Conservation (phyloP, 768 basidiomycete genomes). For the Chiua virens region DNA sequence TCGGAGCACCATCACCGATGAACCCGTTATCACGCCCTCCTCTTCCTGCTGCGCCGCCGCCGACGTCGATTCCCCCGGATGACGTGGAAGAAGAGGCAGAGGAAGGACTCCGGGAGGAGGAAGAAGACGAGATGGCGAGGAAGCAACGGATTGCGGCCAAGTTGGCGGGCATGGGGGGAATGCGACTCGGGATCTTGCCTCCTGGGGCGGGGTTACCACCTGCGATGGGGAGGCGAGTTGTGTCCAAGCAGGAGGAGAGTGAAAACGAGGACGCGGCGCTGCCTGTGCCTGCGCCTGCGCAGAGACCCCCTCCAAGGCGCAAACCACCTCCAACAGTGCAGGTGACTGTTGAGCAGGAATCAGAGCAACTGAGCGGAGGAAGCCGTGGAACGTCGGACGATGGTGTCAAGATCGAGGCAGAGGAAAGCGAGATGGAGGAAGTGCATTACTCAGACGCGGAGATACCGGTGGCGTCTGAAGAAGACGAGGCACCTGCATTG, state of each 20-base stretch:
- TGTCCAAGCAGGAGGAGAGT: conserved; percentile 26
- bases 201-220: conserved; percentile 18
- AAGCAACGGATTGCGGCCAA: conserved; percentile 54
- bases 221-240: conserved; percentile 13
- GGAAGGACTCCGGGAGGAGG: conserved; percentile 29
- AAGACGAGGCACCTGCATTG: conserved; percentile 48
- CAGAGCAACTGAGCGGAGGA: conserved; percentile 40
- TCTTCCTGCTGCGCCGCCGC: conserved; percentile 37
- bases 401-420: conserved; percentile 62
- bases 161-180: conserved; percentile 55
- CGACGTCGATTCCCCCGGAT: conserved; percentile 31
- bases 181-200: conserved; percentile 58
- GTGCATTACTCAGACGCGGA: conserved; percentile 55
- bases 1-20: conserved; percentile 62
- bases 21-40: conserved; percentile 38
- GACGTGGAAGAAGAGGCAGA: conserved; percentile 22
- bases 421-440: conserved; percentile 75
- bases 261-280: conserved; percentile 29
- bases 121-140: conserved; percentile 62
- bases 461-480: conserved; percentile 30
- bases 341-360: conserved; percentile 1
- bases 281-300: conserved; percentile 33
- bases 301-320: conserved; percentile 28
- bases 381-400: conserved; percentile 53
- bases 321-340: conserved; percentile 31